Percentiles rank a stretch among this genome's conserved stretches.
Evolutionary conservation across 306 rosid species (phyloP).

Genomic region (Glycine soja): DNA sequence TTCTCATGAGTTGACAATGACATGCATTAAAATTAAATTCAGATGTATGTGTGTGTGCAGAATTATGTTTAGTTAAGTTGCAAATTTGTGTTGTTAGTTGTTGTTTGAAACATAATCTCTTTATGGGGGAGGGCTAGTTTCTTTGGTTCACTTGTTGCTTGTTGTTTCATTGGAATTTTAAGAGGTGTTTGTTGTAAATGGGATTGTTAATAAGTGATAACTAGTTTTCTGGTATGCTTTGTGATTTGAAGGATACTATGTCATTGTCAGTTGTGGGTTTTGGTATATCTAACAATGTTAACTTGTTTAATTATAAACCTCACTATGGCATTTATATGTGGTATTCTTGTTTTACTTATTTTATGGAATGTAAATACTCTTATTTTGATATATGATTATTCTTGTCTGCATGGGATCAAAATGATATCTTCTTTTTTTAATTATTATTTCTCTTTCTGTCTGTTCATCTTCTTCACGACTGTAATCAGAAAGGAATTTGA

Average conservation of each 20-base stretch:
- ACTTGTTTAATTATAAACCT: constrained; percentile 24
- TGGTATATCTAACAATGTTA: neutral
- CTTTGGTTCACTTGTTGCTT: constrained; percentile 30
- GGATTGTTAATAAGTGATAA: neutral
- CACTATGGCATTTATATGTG: neutral
- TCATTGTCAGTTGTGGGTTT: neutral
- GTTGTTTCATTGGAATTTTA: constrained; percentile 17
- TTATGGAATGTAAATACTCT: neutral
- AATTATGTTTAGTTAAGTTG: no score
- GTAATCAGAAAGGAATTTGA: constrained; percentile 50
- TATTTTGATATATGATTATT: constrained; percentile 5
- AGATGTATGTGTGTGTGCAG: no score
- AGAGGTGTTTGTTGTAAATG: constrained; percentile 22
- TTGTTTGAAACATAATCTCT: neutral
- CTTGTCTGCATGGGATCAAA: constrained; percentile 35
- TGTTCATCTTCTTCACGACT: constrained; percentile 38
- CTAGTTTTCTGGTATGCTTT: constrained; percentile 10
- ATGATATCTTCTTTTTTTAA: neutral
- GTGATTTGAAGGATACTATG: constrained; percentile 23
- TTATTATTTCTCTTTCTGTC: constrained; percentile 27
- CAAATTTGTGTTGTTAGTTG: constrained; percentile 21
- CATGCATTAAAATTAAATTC: neutral
- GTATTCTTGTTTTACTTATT: constrained; percentile 15
- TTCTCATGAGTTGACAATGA: neutral
- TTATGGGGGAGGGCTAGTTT: neutral